Conservation (phyloP, 164 flowering plant genomes). For the Annona squamosa region DNA sequence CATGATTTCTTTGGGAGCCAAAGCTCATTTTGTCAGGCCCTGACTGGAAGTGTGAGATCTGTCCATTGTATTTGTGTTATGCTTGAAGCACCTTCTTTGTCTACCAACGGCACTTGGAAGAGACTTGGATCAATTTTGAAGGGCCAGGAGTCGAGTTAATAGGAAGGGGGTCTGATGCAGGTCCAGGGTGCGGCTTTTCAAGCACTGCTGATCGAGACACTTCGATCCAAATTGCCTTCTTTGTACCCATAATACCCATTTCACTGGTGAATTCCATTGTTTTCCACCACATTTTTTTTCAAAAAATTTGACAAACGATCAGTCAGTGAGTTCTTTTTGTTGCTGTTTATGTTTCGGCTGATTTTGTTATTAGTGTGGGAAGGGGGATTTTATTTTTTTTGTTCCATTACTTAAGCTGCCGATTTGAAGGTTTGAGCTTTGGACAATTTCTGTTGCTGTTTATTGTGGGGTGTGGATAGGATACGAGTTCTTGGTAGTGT, state of each 20-base stretch:
- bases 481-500: not conserved
- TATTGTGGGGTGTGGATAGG: slow-evolving; percentile 3
- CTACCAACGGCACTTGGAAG: not conserved
- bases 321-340: slow-evolving; percentile 2
- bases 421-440: not conserved
- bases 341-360: not conserved
- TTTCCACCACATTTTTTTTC: not conserved
- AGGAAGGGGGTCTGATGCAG: not conserved
- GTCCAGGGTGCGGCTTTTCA: slow-evolving; percentile 1
- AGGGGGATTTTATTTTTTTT: slow-evolving; percentile 2
- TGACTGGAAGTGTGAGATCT: not conserved
- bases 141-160: not conserved
- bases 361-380: not conserved
- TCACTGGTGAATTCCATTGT: not conserved
- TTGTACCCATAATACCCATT: not conserved
- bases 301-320: too few species aligned
- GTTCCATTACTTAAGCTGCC: not conserved
- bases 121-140: not conserved
- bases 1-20: slow-evolving; percentile 5
- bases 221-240: not conserved
- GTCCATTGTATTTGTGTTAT: not conserved
- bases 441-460: not conserved
- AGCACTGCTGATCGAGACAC: not conserved
- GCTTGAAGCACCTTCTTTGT: slow-evolving; percentile 1
- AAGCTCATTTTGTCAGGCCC: not conserved